These are phyloP conservation scores for Gossypium rotundifolium DNA, from an alignment of 345 rosid species.

Conservation along the genomic window DNA sequence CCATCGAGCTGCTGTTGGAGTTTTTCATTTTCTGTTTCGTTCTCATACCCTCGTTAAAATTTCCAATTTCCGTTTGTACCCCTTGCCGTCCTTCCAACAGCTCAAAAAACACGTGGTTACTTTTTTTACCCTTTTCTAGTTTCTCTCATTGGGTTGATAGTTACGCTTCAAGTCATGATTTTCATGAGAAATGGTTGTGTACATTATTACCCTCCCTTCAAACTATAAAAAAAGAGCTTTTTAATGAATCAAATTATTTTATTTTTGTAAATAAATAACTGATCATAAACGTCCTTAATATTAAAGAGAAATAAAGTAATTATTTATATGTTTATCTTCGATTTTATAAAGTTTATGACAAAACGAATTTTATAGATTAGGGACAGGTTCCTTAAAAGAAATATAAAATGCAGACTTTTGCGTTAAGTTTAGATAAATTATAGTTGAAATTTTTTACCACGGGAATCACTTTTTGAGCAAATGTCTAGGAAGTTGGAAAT, in stretches of 20 bases:
- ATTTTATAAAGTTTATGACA: too few relatives aligned
- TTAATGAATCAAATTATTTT: too few relatives aligned
- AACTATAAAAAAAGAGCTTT: neutral
- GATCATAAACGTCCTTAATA: too few relatives aligned
- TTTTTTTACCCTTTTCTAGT: neutral
- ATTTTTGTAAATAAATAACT: too few relatives aligned
- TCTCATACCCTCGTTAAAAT: neutral
- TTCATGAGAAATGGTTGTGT: neutral
- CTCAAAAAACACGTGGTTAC: conserved; percentile 4
- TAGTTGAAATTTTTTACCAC: neutral
- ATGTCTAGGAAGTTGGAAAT: neutral
- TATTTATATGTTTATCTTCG: too few relatives aligned
- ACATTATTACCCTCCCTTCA: neutral
- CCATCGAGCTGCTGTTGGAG: neutral
- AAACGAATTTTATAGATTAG: too few relatives aligned
- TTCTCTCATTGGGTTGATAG: neutral
- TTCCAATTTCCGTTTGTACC: neutral
- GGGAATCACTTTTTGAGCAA: neutral
- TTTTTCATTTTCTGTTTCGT: neutral
- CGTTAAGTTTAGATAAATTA: too few relatives aligned
- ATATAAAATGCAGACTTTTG: too few relatives aligned
- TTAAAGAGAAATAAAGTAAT: too few relatives aligned
- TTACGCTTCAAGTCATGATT: neutral
- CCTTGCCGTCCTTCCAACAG: neutral
- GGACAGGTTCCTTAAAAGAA: too few relatives aligned